Evolutionary conservation across 192 early-diverging fungal genomes (phyloP).

Genomic region (Coemansia sp.): DNA sequence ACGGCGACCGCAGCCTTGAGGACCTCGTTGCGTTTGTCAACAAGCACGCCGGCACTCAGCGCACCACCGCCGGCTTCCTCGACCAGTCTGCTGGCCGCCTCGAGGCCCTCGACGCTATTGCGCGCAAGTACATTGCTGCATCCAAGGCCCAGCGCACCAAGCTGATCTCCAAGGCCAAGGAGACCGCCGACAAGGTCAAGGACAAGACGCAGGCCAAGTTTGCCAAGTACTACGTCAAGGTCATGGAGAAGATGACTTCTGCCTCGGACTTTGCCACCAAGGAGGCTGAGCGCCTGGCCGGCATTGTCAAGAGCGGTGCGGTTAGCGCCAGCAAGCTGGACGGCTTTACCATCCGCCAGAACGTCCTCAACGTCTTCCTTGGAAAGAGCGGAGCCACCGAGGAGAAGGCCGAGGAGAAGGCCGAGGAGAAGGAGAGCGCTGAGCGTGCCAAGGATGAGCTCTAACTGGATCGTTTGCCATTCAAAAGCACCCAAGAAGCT

Average conservation of each 20-base stretch:
- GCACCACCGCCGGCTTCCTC: conserved; percentile 70
- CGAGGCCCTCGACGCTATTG: conserved; percentile 35
- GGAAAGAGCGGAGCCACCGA: conserved; percentile 35
- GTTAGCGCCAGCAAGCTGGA: conserved; percentile 72
- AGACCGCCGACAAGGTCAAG: conserved; percentile 45
- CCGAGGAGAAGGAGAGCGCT: conserved; percentile 15
- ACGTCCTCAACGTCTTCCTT: conserved; percentile 67
- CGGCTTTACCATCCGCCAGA: conserved; percentile 80
- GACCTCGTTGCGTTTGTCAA: conserved; percentile 83
- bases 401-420: conserved; percentile 11
- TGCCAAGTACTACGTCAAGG: conserved; percentile 86
- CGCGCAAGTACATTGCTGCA: conserved; percentile 61
- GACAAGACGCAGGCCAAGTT: conserved; percentile 48
- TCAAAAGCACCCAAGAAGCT: too few species aligned
- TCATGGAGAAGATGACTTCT: conserved; percentile 80
- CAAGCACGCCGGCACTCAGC: conserved; percentile 73
- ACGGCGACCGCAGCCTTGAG: conserved; percentile 64
- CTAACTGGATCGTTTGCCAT: conserved; percentile 2
- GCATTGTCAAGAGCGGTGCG: conserved; percentile 67
- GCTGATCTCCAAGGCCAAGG: conserved; percentile 49
- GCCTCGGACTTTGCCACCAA: conserved; percentile 68
- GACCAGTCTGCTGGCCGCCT: conserved; percentile 51
- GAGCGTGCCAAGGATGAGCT: conserved; percentile 49
- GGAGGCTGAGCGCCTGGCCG: conserved; percentile 78
- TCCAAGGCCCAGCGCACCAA: conserved; percentile 44